These are phyloP conservation scores for Paraphysoderma sedebokerense DNA, from an alignment of 371 early-diverging fungal species.

Conservation along the genomic window DNA sequence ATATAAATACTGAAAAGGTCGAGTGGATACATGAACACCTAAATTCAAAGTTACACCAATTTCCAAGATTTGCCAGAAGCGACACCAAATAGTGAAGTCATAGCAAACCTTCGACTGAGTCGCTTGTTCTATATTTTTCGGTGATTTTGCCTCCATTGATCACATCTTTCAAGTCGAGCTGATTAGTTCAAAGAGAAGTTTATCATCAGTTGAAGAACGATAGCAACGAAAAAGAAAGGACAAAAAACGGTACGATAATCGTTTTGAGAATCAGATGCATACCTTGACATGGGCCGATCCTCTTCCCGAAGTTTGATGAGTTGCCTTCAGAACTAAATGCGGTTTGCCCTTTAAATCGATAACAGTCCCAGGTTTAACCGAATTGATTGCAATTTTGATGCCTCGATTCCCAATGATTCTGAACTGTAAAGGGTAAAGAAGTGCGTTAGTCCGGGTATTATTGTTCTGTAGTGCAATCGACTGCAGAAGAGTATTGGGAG, in stretches of 20 bases:
- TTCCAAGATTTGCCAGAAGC: neutral
- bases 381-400: neutral
- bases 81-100: too few relatives aligned
- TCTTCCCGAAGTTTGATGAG: neutral
- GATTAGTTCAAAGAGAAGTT: too few relatives aligned
- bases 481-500: too few relatives aligned
- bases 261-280: too few relatives aligned
- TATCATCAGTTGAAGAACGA: too few relatives aligned
- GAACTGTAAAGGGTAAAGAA: too few relatives aligned
- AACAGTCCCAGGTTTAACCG: neutral
- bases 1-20: neutral
- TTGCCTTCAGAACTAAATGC: slow-evolving; percentile 1
- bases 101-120: slow-evolving; percentile 1
- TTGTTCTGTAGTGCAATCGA: too few relatives aligned
- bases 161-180: slow-evolving; percentile 1
- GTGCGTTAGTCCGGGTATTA: too few relatives aligned
- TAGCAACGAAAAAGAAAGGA: too few relatives aligned
- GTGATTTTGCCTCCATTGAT: neutral
- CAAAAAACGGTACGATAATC: too few relatives aligned
- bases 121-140: neutral
- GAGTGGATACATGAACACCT: neutral
- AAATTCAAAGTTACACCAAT: neutral
- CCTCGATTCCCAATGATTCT: neutral
- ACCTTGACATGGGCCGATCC: slow-evolving; percentile 2
- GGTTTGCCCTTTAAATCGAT: neutral